These are phyloP conservation scores for Lactarius hatsudake DNA, from an alignment of 768 basidiomycete genomes.

Conservation along the genomic window DNA sequence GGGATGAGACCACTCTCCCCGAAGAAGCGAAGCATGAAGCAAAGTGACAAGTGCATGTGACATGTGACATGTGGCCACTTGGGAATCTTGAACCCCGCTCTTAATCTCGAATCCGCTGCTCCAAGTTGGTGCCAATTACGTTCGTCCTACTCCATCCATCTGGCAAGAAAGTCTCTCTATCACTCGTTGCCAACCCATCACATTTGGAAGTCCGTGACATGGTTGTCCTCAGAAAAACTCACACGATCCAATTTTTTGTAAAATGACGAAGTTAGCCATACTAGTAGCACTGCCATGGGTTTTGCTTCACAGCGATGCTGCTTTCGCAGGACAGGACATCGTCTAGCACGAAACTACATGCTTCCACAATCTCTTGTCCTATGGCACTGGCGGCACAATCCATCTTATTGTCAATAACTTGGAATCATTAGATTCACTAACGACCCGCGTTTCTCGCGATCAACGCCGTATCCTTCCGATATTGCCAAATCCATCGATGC, in stretches of 20 bases:
- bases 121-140: conserved; percentile 91
- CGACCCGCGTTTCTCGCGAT: conserved; percentile 95
- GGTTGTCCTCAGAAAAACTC: conserved; percentile 98
- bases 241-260: conserved; percentile 93
- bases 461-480: conserved; percentile 98
- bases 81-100: too few species aligned
- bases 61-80: too few species aligned
- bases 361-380: conserved; percentile 90
- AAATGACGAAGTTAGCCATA: conserved; percentile 73
- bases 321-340: conserved; percentile 96
- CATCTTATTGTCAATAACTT: conserved; percentile 98
- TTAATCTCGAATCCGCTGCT: too few species aligned
- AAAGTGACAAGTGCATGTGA: too few species aligned
- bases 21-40: too few species aligned
- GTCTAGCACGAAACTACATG: conserved; percentile 98
- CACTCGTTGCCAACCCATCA: conserved; percentile 97
- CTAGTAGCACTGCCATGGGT: conserved; percentile 73
- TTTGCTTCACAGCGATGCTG: conserved; percentile 86
- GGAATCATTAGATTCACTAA: conserved; percentile 94
- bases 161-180: conserved; percentile 96
- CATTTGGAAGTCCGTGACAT: conserved; percentile 97
- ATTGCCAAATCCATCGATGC: conserved; percentile 98
- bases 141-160: conserved; percentile 87
- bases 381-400: conserved; percentile 97
- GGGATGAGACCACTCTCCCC: too few species aligned